Base-by-base conservation (phyloP, 2,329 filamentous ascomycete genomes). In the Chaetomiaceae sp. region DNA sequence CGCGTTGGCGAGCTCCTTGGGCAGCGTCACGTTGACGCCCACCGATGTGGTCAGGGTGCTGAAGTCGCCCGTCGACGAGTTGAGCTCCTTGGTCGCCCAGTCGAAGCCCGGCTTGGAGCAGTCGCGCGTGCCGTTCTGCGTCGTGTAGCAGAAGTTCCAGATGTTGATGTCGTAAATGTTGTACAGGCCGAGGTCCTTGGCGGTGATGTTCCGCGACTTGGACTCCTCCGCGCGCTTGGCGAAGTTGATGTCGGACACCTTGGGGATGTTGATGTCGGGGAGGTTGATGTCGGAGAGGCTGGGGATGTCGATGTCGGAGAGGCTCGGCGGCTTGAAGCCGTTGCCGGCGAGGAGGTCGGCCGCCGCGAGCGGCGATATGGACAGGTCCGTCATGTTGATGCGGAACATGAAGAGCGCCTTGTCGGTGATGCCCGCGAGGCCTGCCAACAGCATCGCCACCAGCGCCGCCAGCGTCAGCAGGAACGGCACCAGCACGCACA, bases 401-500 rank as follows among this genome's bases (percentile, higher is more conserved):
- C 77, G 67, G 70, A 83, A 79, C 60, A 84, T 68, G 67, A 77
- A 78, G 33, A 83, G 66, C 58, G 67, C 70, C 65, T 80, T 79
- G 71, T 78, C 74, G 51, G 74, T 68, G 33, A 83, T 71, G 51
- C 79, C 80, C 23, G 74, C 73, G 44, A 82, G 73, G 40, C 75
- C 74, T 14, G 74, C 79, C 41, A 83, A 72, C 55, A 83, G 69
- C 57, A 85, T 69, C 60, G 86, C 86, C 62, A 93, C 72, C 62
- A 96, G 75, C 53, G 87, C 85, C 57, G 79, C 86, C 62, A 93
- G 72, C 17, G 89, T 92, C 64, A 96, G 79, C 58, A 81, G 75
- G 71, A 96, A 90, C 54, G 92, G 92, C 74, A 90, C 75, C 70
- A 87, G 81, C 71, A 97, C 93, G 72, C 90, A 96, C 68, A 87